Percentiles rank a stretch among this genome's conserved stretches.
These are phyloP conservation scores for Onygenales sp. DNA, from an alignment of 2,329 filamentous ascomycete species.

Conservation along the genomic window DNA sequence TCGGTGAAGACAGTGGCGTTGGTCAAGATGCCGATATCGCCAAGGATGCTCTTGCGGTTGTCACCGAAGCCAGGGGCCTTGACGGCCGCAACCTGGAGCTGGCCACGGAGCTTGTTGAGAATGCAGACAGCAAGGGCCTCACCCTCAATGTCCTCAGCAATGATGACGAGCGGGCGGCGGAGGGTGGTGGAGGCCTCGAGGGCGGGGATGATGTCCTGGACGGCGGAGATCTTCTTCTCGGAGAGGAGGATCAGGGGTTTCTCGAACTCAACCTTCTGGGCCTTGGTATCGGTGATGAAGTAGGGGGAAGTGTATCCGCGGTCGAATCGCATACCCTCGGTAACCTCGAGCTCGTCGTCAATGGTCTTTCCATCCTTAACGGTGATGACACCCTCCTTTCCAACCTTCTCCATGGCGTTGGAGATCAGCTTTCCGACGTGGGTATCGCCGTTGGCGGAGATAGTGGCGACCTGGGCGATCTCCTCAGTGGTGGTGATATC, in stretches of 20 bases:
- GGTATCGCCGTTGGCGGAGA: constrained; percentile 91
- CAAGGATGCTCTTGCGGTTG: constrained; percentile 99
- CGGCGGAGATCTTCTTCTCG: constrained; percentile 99
- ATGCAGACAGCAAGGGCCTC: constrained; percentile 98
- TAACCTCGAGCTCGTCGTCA: constrained; percentile 94
- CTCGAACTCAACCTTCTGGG: constrained; percentile 99
- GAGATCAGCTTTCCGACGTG: constrained; percentile 95
- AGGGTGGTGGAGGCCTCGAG: constrained; percentile 94
- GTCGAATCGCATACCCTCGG: constrained; percentile 99
- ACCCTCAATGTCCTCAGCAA: constrained; percentile 97
- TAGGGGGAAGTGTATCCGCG: constrained; percentile 97
- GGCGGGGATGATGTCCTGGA: constrained; percentile 96
- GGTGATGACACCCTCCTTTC: constrained; percentile 99
- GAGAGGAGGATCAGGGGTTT: constrained; percentile 97
- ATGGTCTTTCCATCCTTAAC: constrained; percentile 99
- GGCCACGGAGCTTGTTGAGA: constrained; percentile 98
- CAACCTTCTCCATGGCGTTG: constrained; percentile 99
- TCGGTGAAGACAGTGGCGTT: constrained; percentile 97
- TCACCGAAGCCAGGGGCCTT: constrained; percentile 99
- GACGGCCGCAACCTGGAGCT: constrained; percentile 96
- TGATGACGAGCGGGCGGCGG: constrained; percentile 92
- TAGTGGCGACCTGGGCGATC: constrained; percentile 96
- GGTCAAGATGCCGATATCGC: constrained; percentile 89
- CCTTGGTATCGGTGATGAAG: constrained; percentile 99
- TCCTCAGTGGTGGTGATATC: constrained; percentile 97